Evolutionary conservation across 2,329 filamentous ascomycete species (phyloP).

Genomic region (Penicillium sp.): DNA sequence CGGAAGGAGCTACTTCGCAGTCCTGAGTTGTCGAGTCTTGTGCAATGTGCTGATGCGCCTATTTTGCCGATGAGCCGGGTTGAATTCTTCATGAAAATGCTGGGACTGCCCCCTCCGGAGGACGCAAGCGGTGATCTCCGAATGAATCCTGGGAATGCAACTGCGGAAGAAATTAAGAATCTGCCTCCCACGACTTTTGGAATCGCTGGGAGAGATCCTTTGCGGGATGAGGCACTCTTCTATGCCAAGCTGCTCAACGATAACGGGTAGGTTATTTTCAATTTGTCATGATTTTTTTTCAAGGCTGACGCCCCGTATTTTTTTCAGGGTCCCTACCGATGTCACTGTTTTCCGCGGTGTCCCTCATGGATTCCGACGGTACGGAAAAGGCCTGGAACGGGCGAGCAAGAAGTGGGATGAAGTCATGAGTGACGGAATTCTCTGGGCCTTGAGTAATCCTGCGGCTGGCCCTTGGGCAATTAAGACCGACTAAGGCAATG

Average conservation of each 20-base stretch:
- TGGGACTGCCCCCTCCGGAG: conserved; percentile 26
- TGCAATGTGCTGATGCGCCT: conserved; percentile 51
- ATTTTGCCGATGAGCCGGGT: conserved; percentile 46
- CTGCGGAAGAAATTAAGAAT: conserved; percentile 33
- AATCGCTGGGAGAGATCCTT: conserved; percentile 48
- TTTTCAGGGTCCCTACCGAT: conserved; percentile 49
- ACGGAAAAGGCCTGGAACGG: conserved; percentile 24
- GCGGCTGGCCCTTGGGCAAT: conserved; percentile 20
- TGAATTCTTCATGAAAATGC: conserved; percentile 30
- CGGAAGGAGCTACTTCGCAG: conserved; percentile 40
- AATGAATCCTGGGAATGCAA: conserved; percentile 43
- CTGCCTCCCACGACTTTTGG: conserved; percentile 49
- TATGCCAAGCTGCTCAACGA: conserved; percentile 47
- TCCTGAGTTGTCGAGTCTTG: conserved; percentile 45
- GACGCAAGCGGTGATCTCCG: conserved; percentile 31
- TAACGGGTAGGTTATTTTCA: conserved; percentile 39
- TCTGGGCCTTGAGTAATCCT: conserved; percentile 28
- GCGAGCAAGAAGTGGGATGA: conserved; percentile 32
- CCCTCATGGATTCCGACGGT: conserved; percentile 52
- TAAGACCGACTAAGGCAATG: conserved; percentile 14
- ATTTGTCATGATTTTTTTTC: not conserved
- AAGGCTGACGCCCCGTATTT: not conserved
- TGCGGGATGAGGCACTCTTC: conserved; percentile 52
- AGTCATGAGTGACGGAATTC: conserved; percentile 30
- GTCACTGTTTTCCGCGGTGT: conserved; percentile 53